A percentile compares a stretch with the other conserved stretches of the same genome.
These are phyloP conservation scores for Pseudocercospora eumusae DNA, from an alignment of 2,329 filamentous ascomycete genomes.

Conservation along the genomic window DNA sequence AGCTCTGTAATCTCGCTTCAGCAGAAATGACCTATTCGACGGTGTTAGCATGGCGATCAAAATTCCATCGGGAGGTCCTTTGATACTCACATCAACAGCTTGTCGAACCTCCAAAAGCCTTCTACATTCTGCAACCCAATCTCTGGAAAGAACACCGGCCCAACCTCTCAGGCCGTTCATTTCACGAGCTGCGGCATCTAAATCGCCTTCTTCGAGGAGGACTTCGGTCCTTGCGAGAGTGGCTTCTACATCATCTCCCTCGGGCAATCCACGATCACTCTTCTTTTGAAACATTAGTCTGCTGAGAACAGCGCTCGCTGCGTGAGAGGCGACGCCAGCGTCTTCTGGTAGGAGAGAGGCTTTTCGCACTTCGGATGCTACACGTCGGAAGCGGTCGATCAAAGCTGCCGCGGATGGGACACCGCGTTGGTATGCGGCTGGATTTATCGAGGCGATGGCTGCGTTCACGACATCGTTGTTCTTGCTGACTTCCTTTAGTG, in stretches of 20 bases:
- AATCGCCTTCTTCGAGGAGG: conserved; percentile 85
- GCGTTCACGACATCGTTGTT: conserved; percentile 80
- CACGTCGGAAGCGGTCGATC: conserved; percentile 92
- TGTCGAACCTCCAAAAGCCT: conserved; percentile 94
- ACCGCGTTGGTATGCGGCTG: conserved; percentile 86
- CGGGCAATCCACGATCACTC: conserved; percentile 62
- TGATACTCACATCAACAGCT: conserved; percentile 79
- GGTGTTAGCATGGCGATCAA: conserved; percentile 12
- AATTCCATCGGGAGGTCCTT: background rate
- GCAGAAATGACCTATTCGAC: conserved; percentile 74
- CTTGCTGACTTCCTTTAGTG: conserved; percentile 85
- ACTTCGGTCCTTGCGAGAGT: conserved; percentile 87
- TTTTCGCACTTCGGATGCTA: conserved; percentile 90
- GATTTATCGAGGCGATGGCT: conserved; percentile 95
- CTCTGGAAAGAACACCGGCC: conserved; percentile 91
- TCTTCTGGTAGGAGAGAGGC: conserved; percentile 88
- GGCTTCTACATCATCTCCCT: conserved; percentile 89
- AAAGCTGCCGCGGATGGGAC: conserved; percentile 81
- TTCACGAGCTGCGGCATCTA: conserved; percentile 88
- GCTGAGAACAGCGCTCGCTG: conserved; percentile 83
- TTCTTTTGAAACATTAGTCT: conserved; percentile 95
- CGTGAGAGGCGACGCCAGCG: conserved; percentile 91
- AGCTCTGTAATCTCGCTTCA: conserved; percentile 83
- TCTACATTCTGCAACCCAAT: conserved; percentile 89
- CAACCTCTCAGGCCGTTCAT: conserved; percentile 92